phyloP scores from a whole-genome alignment of 2,329 filamentous ascomycete genomes.

The Colletotrichum eremochloae region DNA sequence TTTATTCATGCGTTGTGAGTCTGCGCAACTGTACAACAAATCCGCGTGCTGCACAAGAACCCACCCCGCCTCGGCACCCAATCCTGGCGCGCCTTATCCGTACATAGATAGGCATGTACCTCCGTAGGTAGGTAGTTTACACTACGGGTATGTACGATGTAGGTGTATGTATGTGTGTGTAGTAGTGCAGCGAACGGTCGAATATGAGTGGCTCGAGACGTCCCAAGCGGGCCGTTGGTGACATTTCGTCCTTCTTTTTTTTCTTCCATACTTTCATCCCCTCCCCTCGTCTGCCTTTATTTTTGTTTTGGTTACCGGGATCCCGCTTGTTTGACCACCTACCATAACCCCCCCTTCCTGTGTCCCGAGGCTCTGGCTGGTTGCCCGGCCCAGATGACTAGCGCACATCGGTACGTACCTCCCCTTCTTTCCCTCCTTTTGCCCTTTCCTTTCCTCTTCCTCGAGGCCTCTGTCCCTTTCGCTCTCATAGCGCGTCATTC shows the following conservation, averaged over 20 bases:
- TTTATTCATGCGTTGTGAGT: conserved; percentile 38
- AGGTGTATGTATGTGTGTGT: too few relatives aligned
- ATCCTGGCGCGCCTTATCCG: conserved; percentile 10
- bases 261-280: conserved; percentile 10
- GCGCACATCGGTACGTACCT: conserved; percentile 24
- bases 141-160: too few relatives aligned
- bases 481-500: conserved; percentile 32
- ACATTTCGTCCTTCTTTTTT: conserved; percentile 18
- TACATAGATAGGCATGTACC: not conserved
- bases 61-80: conserved; percentile 16
- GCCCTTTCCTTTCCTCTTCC: not conserved
- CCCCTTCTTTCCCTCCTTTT: not conserved
- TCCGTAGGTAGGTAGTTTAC: not conserved
- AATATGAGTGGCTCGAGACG: not conserved
- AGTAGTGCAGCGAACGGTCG: not conserved
- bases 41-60: conserved; percentile 20
- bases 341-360: not conserved
- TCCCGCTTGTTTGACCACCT: not conserved
- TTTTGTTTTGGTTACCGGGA: conserved; percentile 31
- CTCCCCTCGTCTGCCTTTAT: conserved; percentile 18
- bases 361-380: conserved; percentile 23
- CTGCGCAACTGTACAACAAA: not conserved
- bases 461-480: not conserved
- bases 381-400: conserved; percentile 30
- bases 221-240: conserved; percentile 4